Base-by-base conservation (phyloP, 768 basidiomycete species). In the Calocybe indica region DNA sequence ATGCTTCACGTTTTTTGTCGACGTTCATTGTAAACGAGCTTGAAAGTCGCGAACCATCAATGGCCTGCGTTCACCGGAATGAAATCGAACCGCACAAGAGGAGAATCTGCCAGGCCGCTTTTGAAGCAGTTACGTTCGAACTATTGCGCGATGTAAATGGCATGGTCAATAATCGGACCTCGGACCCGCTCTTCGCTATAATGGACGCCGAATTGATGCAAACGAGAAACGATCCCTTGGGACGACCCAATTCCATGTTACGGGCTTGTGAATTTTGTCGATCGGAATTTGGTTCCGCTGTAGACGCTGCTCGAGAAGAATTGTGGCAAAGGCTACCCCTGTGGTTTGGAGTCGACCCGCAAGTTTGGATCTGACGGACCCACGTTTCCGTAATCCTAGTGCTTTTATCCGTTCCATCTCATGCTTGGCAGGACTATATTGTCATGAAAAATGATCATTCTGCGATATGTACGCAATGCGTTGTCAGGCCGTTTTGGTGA, bases 1-100 rank as follows among this genome's bases (percentile, higher is more conserved):
- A 83, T 45, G 75, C 78, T 8, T 80, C 83, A 7, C 80, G 85
- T 37, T 88, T 79, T 63, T 76, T 89, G 45, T 87, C 86, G 8
- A 83, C 82, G 7, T 89, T 89, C 60, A 77, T 89, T 56, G 81
- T 83, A 45, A 82, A 81, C 56, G 77, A 87, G 51, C 72, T 88
- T 14, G 86, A 88, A 66, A 80, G 81, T 40, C 72, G 87, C 50
- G 61, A 72, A 34, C 69, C 80, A 12, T 75, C 78, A 10, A 35
- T 58, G 7, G 58, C 58, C 50, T 87, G 85, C 58, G 52, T 75
- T 8, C 67, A 78, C 56, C 67, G 67, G n/a, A 67, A 70, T 56
- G 75, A 81, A 34, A 47, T 66, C 7, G 71, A 78, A 52, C 62
- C 68, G 3, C 51, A 68, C 31, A 65, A 64, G 31, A 72, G 72